Evolutionary conservation across 2,329 filamentous ascomycete genomes (phyloP).

Genomic region (Exophiala calicioides): DNA sequence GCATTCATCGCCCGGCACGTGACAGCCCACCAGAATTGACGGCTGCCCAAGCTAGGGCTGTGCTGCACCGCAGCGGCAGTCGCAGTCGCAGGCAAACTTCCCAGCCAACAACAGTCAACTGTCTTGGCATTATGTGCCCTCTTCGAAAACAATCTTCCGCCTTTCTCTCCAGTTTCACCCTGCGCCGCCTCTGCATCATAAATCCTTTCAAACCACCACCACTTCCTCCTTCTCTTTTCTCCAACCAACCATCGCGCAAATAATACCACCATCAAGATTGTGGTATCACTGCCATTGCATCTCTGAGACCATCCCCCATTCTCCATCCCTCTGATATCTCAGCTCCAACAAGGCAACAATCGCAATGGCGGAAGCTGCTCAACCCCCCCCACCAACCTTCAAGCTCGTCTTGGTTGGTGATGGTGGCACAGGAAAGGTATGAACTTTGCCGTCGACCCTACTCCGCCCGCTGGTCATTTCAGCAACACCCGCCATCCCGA

Average conservation of each 20-base stretch:
- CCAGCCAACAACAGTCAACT: conserved; percentile 10
- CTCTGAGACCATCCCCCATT: conserved; percentile 34
- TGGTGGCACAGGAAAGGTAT: conserved; percentile 98
- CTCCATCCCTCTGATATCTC: conserved; percentile 29
- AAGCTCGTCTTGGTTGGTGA: conserved; percentile 99
- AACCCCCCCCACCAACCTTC: conserved; percentile 72
- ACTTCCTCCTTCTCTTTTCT: conserved; percentile 9
- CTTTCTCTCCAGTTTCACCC: conserved; percentile 10
- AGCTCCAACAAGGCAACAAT: conserved; percentile 26
- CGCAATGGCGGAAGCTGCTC: conserved; percentile 63
- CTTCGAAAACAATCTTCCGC: conserved; percentile 21
- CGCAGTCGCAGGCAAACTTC: too few relatives aligned
- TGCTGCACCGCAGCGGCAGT: too few relatives aligned
- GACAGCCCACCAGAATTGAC: too few relatives aligned
- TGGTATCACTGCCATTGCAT: conserved; percentile 24
- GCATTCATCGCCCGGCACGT: too few relatives aligned
- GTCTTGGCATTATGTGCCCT: conserved; percentile 14
- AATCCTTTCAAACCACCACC: conserved; percentile 10
- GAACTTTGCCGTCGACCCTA: not conserved
- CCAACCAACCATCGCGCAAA: conserved; percentile 2
- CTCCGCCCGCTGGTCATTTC: not conserved
- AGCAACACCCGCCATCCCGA: too few relatives aligned
- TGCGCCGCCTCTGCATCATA: conserved; percentile 14
- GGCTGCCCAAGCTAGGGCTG: too few relatives aligned
- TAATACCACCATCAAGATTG: conserved; percentile 2